Evolutionary conservation across 2,329 filamentous ascomycete genomes (phyloP), one percentile per base, ranked within the genome.

Genomic region (Colletotrichum higginsianum): DNA sequence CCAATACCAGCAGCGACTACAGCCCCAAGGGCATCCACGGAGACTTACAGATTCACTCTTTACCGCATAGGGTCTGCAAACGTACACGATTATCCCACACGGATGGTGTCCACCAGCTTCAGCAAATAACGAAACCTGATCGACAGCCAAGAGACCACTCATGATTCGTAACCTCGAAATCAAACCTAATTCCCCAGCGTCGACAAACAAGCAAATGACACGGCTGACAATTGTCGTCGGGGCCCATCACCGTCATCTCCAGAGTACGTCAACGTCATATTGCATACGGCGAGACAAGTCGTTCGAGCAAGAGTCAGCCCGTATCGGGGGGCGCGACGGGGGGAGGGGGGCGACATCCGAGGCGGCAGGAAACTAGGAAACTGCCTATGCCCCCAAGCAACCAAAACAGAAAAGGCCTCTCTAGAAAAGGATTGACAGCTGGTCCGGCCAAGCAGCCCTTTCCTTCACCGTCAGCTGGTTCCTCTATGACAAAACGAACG

Each of bases 311-410:
- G 12, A 26, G 8, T 49, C n/a, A 21, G 18, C 26, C 13, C 44
- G 23, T 35, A 23, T 23, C 12, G 21, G 3, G 42, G n/a, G 42
- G 55, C 4, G 26, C 26, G 26, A 26, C 26, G 26, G 26, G 6
- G 18, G 44, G 26, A 4, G 6, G 18, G 44, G 57, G 12, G 11
- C 11, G 44, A 18, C 15, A 11, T 30, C 26, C 30, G 26, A 49
- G 58, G 21, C 26, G 16, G 15, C 16, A 44, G n/a, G n/a, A 26
- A 42, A 56, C 26, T 4, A 16, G 21, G 60, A 52, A 46, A 40
- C 42, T 57, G 50, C 40, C 67, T 63, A 63, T 67, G 47, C 49
- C 40, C 26, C 26, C 26, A 44, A 56, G 18, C 50, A 57, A 57
- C 26, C 26, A 26, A 26, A 4, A 26, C 26, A 26, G 26, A 26